phyloP scores from a whole-genome alignment of 75 land plant genomes.

The Sequoia sempervirens region DNA sequence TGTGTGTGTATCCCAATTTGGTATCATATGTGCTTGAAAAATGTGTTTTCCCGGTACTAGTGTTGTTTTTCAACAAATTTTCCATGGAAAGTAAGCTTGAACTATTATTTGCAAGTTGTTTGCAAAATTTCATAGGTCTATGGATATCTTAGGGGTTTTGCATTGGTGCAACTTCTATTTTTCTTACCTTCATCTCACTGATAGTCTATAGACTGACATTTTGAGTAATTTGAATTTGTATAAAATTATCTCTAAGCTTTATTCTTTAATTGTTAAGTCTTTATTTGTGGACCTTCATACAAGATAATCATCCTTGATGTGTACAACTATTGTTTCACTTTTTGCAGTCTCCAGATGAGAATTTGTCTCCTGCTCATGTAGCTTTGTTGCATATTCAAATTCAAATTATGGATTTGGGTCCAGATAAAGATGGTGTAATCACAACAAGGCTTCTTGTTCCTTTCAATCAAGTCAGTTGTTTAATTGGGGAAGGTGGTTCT shows the following conservation, averaged over 20 bases:
- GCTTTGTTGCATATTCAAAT: conserved; percentile 49
- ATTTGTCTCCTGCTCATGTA: conserved; percentile 56
- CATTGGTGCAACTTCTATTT: background rate
- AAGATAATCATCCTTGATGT: background rate
- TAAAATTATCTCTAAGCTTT: background rate
- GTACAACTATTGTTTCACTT: conserved; percentile 3
- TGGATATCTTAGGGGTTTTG: background rate
- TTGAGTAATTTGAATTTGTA: background rate
- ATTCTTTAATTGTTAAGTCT: background rate
- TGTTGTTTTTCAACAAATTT: background rate
- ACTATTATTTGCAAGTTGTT: background rate
- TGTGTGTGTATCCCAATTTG: too few relatives aligned
- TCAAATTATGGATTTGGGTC: conserved; percentile 24
- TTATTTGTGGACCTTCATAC: background rate
- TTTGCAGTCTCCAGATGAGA: conserved; percentile 42
- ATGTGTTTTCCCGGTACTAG: background rate
- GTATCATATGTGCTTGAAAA: too few relatives aligned
- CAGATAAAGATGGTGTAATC: conserved; percentile 25
- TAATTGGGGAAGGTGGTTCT: conserved; percentile 60
- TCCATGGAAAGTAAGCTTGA: background rate
- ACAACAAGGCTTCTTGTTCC: conserved; percentile 46
- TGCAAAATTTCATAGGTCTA: background rate
- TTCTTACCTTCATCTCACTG: background rate
- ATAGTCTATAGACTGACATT: background rate
- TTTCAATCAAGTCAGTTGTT: conserved; percentile 46